Conservation (phyloP, 257 asterid genomes). For the Nicotiana obtusifolia region DNA sequence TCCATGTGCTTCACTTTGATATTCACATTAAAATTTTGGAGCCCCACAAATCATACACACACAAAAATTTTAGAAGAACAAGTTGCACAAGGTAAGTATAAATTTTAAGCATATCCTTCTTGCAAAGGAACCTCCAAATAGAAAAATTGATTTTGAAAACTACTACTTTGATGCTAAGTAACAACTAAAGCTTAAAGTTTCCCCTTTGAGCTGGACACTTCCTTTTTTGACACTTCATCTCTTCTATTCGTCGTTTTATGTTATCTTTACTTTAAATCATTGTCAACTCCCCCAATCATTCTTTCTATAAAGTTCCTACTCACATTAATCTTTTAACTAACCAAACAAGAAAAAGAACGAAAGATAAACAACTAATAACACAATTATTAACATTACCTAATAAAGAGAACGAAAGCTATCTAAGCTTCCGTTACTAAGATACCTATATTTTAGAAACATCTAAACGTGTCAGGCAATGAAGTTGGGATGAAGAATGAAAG, state of each 20-base stretch:
- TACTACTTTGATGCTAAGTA: constrained; percentile 34
- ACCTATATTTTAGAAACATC: not conserved
- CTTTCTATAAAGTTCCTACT: constrained; percentile 8
- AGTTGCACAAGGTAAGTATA: constrained; percentile 22
- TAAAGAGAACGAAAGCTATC: not conserved
- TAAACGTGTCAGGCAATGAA: constrained; percentile 8
- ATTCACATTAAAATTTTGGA: not conserved
- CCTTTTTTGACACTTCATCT: constrained; percentile 11
- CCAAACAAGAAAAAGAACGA: not conserved
- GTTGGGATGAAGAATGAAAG: not conserved
- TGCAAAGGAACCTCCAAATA: constrained; percentile 13
- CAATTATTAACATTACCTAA: not conserved
- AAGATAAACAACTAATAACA: not conserved
- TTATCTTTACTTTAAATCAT: constrained; percentile 29
- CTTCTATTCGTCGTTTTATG: not conserved
- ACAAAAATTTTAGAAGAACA: not conserved
- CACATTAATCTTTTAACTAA: not conserved
- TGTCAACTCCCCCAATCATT: constrained; percentile 22
- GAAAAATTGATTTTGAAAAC: constrained; percentile 15
- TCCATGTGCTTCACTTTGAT: constrained; percentile 4
- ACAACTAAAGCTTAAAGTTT: not conserved
- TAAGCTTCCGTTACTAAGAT: not conserved
- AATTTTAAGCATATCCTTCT: not conserved
- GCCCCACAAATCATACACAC: not conserved
- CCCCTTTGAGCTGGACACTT: constrained; percentile 25